Conservation (phyloP, 352 stramenopile genomes). For the Globisporangium rhizosaccharum region DNA sequence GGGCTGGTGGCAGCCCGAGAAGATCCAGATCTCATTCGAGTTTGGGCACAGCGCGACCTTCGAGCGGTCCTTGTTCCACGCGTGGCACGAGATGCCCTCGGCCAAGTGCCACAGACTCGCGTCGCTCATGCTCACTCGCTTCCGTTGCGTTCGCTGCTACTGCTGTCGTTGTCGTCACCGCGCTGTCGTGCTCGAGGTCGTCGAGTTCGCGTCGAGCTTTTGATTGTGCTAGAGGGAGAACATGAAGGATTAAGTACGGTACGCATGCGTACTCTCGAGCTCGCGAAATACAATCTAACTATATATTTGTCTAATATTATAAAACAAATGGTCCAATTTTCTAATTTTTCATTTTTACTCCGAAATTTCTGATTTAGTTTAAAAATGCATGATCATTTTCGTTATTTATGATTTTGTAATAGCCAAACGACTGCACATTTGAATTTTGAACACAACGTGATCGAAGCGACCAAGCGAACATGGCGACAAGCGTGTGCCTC, state of each 20-base stretch:
- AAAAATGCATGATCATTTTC: not conserved
- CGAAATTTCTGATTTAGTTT: not conserved
- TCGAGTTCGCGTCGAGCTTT: no score
- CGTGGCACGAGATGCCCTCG: constrained; percentile 87
- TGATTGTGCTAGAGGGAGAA: no score
- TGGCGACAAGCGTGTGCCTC: constrained; percentile 18
- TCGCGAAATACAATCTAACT: no score
- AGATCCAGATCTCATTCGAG: constrained; percentile 92
- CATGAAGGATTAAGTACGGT: not conserved
- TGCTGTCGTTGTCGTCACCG: not conserved
- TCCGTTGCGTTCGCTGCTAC: not conserved
- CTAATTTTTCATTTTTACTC: no score
- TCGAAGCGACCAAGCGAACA: constrained; percentile 5
- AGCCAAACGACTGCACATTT: not conserved
- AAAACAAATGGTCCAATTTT: no score
- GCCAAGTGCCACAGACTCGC: constrained; percentile 69
- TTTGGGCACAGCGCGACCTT: constrained; percentile 90
- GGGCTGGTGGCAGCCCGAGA: constrained; percentile 67
- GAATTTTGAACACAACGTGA: not conserved
- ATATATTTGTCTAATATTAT: no score
- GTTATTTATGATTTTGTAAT: not conserved
- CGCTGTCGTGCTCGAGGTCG: not conserved
- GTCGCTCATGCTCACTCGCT: constrained; percentile 27
- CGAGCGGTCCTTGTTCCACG: constrained; percentile 88
- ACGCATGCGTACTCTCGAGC: no score